These are phyloP conservation scores for Diaporthe sp. DNA, from an alignment of 2,329 filamentous ascomycete species.

Conservation along the genomic window DNA sequence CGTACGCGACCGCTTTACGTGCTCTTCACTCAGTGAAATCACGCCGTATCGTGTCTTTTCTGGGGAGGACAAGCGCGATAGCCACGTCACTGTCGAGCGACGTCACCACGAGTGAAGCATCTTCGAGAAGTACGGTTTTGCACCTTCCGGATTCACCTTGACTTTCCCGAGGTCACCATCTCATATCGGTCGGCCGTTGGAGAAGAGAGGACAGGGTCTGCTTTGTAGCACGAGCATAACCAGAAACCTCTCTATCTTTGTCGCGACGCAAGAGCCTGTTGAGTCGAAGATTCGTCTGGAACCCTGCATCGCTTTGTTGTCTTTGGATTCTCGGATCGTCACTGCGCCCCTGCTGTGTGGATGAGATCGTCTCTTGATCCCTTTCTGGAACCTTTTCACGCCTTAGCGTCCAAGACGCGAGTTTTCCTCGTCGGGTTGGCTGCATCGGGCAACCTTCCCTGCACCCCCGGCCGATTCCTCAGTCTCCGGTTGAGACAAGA, in stretches of 20 bases:
- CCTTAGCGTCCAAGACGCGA: slow-evolving; percentile 26
- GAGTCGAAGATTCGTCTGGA: slow-evolving; percentile 24
- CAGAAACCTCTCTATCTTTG: slow-evolving; percentile 20
- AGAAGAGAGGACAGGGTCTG: not conserved
- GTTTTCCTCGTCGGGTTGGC: slow-evolving; percentile 21
- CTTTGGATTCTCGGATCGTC: slow-evolving; percentile 17
- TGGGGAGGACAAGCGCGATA: not conserved
- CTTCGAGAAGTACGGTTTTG: not conserved
- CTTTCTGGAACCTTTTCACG: slow-evolving; percentile 11
- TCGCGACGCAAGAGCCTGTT: not conserved
- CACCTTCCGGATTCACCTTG: not conserved
- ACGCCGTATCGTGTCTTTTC: not conserved
- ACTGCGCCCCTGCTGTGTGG: not conserved
- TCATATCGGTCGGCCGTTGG: not conserved
- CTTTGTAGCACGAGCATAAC: not conserved
- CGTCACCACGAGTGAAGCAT: slow-evolving; percentile 5
- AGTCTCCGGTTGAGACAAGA: slow-evolving; percentile 41
- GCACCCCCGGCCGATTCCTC: slow-evolving; percentile 30
- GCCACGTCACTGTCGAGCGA: slow-evolving; percentile 2
- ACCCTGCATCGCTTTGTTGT: slow-evolving; percentile 26
- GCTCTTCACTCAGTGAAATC: not conserved
- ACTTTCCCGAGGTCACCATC: not conserved
- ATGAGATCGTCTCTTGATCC: not conserved
- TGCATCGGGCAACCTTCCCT: slow-evolving; percentile 28
- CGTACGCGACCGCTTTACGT: not conserved